phyloP scores from a whole-genome alignment of 768 basidiomycete genomes.

The Russula earlei region DNA sequence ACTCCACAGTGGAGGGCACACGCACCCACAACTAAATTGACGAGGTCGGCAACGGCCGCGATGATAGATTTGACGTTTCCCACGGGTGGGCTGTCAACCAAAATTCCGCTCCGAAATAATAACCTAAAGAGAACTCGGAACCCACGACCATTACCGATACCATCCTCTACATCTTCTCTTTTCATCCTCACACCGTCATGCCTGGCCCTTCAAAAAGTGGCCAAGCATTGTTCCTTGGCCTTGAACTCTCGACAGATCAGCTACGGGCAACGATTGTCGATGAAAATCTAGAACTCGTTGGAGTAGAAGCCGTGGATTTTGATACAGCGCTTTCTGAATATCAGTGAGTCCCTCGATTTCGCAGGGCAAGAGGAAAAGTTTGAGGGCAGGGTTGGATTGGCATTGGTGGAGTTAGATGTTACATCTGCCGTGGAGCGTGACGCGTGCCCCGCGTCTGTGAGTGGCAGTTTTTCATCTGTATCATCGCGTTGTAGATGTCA shows the following conservation, averaged over 20 bases:
- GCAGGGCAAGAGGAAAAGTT: neutral
- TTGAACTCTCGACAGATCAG: slow-evolving; percentile 81
- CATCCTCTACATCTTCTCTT: neutral
- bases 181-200: slow-evolving; percentile 4
- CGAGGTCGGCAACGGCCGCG: no score
- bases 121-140: no score
- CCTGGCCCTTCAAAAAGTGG: slow-evolving; percentile 30
- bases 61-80: no score
- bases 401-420: neutral
- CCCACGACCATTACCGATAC: neutral
- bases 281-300: slow-evolving; percentile 71
- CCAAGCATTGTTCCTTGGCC: slow-evolving; percentile 65
- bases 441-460: neutral
- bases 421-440: neutral
- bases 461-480: neutral
- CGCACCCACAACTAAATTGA: no score
- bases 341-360: slow-evolving; percentile 45
- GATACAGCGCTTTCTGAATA: slow-evolving; percentile 72
- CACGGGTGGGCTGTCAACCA: no score
- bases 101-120: no score
- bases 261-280: slow-evolving; percentile 77
- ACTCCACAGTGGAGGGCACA: no score
- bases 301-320: slow-evolving; percentile 77
- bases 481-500: neutral
- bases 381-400: neutral